These are phyloP conservation scores for Cajanus cajan DNA, from an alignment of 306 rosid species.

Conservation along the genomic window DNA sequence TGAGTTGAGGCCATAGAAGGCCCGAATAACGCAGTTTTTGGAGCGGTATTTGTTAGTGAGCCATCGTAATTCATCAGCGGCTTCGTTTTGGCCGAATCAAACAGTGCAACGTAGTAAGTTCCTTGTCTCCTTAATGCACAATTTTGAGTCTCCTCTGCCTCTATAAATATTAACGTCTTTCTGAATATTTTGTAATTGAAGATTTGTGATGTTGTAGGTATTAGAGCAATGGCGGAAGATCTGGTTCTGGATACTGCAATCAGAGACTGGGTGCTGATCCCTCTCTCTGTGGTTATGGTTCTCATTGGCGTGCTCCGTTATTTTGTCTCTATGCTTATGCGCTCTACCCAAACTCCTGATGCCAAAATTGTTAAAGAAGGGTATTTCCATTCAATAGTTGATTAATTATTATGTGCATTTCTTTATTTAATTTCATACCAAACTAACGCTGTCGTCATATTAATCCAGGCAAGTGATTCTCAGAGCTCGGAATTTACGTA, in stretches of 20 bases:
- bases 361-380: conserved; percentile 91
- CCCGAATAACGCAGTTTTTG: neutral
- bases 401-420: neutral
- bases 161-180: neutral
- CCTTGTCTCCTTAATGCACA: neutral
- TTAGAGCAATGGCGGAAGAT: conserved; percentile 85
- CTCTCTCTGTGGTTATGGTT: conserved; percentile 97
- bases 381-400: conserved; percentile 32
- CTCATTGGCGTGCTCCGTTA: conserved; percentile 95
- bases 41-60: neutral
- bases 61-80: neutral
- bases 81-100: neutral
- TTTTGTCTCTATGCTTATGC: conserved; percentile 94
- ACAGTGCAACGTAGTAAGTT: neutral
- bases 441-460: conserved; percentile 18
- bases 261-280: conserved; percentile 98
- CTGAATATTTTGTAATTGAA: neutral
- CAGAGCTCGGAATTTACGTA: conserved; percentile 94
- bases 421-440: neutral
- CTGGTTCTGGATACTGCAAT: conserved; percentile 95
- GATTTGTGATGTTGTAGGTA: neutral
- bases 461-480: conserved; percentile 81
- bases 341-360: conserved; percentile 81
- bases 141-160: neutral
- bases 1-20: neutral